Evolutionary conservation across 1,284 basidiomycete genomes (phyloP), one percentile per base, ranked within the genome.

Genomic region (Moesziomyces parantarcticus): DNA sequence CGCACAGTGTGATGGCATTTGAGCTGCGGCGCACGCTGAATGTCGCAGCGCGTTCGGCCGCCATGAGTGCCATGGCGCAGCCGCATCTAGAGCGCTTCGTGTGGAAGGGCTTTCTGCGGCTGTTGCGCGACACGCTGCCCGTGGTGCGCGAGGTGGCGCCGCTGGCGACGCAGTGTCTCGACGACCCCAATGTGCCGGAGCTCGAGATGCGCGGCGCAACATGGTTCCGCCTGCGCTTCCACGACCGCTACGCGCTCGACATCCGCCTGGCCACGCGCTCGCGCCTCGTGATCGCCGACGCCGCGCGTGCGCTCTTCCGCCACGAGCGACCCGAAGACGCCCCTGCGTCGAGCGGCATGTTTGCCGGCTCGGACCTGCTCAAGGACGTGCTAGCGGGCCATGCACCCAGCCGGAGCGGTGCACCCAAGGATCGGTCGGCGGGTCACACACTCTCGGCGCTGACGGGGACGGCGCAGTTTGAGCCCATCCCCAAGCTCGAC

Each of bases 151-250:
- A 90, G 75, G 85, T 93, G 11, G 90, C 91, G 64, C 87, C 86
- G 11, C 89, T 92, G 44, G 85, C 87, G 21, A 86, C 42, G 80
- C 84, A 66, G 66, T 55, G 82, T 78, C 58, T 85, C 85, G n/a
- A 84, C 79, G 36, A 85, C 81, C 56, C 72, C 1, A 58, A 60
- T 20, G 47, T 59, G 32, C 67, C 70, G 32, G 90, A 91, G 70
- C 88, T 88, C 13, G 89, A 90, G 80, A 88, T 91, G 7, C 92
- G 92, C 83, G 88, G 90, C 5, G 89, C 90, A 40, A 90, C 90
- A 6, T 93, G 92, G 92, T 92, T 90, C 85, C 86, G 92, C 52
- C 83, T 93, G 34, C 84, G 91, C 47, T 91, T 91, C 69, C 87
- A 91, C 78, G 85, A 89, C 32, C 87, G 88, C 89, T 89, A 92